Percentiles rank a stretch among this genome's conserved stretches.
These are phyloP conservation scores for Fistulinella cinereoalba DNA, from an alignment of 1,284 basidiomycete species.

Conservation along the genomic window DNA sequence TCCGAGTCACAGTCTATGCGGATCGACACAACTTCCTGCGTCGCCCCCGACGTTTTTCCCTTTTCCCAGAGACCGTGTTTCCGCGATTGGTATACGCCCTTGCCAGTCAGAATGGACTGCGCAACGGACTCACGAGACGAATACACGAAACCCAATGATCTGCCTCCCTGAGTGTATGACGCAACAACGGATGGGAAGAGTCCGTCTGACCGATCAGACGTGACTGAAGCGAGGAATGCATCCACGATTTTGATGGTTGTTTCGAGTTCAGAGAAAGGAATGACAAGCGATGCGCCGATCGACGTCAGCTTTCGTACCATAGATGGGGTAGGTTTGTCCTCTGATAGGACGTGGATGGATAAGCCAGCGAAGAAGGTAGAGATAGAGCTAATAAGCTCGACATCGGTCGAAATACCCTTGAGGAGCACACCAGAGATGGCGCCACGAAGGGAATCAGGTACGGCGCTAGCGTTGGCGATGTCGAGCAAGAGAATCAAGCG, in stretches of 20 bases:
- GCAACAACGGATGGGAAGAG: constrained; percentile 92
- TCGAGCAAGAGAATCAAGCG: constrained; percentile 75
- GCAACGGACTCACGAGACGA: constrained; percentile 89
- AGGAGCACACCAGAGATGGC: constrained; percentile 76
- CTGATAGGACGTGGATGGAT: constrained; percentile 61
- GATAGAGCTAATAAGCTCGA: constrained; percentile 70
- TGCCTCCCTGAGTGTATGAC: constrained; percentile 68
- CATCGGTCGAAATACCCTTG: constrained; percentile 63
- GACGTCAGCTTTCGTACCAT: constrained; percentile 54
- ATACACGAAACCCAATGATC: constrained; percentile 92
- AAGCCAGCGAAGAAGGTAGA: constrained; percentile 70
- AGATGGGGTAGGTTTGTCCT: constrained; percentile 50
- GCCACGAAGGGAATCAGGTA: constrained; percentile 68
- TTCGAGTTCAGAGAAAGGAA: constrained; percentile 68
- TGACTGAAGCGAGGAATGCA: constrained; percentile 79
- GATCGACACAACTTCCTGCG: constrained; percentile 84
- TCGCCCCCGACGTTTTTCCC: constrained; percentile 93
- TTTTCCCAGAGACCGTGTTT: constrained; percentile 97
- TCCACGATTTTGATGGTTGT: constrained; percentile 76
- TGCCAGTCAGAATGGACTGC: constrained; percentile 85
- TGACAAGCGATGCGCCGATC: constrained; percentile 65
- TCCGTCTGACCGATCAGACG: constrained; percentile 88
- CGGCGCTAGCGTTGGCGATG: constrained; percentile 67
- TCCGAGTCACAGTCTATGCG: constrained; percentile 93
- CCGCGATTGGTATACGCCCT: constrained; percentile 95